Evolutionary conservation across 805 yeast genomes (phyloP).

Genomic region (Ogataea angusta): DNA sequence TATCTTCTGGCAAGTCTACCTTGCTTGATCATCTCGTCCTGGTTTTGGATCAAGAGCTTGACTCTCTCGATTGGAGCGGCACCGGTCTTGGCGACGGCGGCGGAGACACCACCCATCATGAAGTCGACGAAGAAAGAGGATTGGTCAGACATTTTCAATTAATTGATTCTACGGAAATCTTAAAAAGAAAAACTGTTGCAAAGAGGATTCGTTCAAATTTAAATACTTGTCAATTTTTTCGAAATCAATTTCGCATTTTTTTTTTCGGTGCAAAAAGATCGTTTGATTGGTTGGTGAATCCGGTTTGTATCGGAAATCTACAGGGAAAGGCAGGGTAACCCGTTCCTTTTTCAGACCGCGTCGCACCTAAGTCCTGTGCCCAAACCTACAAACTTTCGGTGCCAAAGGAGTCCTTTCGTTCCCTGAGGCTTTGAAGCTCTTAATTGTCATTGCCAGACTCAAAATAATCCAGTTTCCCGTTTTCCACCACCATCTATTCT

Average conservation of each 20-base stretch:
- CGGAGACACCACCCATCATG: conserved; percentile 99
- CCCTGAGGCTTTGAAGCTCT: too few relatives aligned
- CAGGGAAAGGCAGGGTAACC: conserved; percentile 5
- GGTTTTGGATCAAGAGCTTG: conserved; percentile 93
- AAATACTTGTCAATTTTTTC: conserved; percentile 22
- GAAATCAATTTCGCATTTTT: conserved; percentile 19
- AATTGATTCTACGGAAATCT: conserved; percentile 14
- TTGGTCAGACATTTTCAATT: conserved; percentile 33
- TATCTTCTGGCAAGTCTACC: conserved; percentile 86
- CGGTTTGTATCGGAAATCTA: conserved; percentile 9
- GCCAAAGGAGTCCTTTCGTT: too few relatives aligned
- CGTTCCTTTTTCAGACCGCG: not conserved
- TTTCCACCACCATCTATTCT: not conserved
- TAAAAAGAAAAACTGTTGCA: conserved; percentile 13
- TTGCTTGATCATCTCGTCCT: conserved; percentile 97
- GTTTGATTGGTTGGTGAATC: conserved; percentile 17
- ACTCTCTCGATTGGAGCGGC: conserved; percentile 98
- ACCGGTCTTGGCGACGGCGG: conserved; percentile 97
- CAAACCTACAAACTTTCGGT: not conserved
- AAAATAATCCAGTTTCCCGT: too few relatives aligned
- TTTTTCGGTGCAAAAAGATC: conserved; percentile 6
- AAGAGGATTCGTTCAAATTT: conserved; percentile 16
- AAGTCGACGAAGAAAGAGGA: conserved; percentile 61
- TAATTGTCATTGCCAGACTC: too few relatives aligned
- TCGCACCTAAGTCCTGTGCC: not conserved